A percentile compares a stretch with the other conserved stretches of the same genome.
These are phyloP conservation scores for Calocybe gambosa DNA, from an alignment of 1,284 basidiomycete genomes.

Conservation along the genomic window DNA sequence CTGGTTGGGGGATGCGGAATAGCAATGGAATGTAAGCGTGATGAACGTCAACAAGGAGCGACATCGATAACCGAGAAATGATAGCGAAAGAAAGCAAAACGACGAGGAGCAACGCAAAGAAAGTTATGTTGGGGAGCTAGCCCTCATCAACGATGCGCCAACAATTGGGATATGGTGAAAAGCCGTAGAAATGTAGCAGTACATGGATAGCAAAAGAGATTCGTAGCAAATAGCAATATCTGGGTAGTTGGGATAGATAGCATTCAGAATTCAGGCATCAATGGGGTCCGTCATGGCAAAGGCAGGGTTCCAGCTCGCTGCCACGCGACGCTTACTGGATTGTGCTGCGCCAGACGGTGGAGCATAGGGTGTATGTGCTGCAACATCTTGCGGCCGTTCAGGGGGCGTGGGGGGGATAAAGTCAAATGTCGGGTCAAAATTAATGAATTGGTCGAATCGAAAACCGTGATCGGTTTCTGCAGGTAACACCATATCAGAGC, in stretches of 20 bases:
- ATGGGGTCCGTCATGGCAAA: slow-evolving; percentile 19
- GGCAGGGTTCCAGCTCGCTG: slow-evolving; percentile 42
- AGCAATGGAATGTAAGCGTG: neutral
- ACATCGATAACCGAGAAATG: slow-evolving; percentile 13
- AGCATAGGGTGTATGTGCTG: slow-evolving; percentile 28
- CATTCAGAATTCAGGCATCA: slow-evolving; percentile 21
- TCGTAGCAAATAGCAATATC: slow-evolving; percentile 1
- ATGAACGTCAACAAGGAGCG: slow-evolving; percentile 1
- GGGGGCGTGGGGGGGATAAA: slow-evolving; percentile 4
- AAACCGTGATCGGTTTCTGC: slow-evolving; percentile 8
- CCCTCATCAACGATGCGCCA: neutral
- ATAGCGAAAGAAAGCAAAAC: slow-evolving; percentile 17
- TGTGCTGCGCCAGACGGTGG: slow-evolving; percentile 50
- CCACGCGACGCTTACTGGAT: slow-evolving; percentile 46
- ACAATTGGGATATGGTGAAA: slow-evolving; percentile 5
- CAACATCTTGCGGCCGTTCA: slow-evolving; percentile 7
- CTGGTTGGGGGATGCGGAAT: slow-evolving; percentile 5
- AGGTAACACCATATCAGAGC: slow-evolving; percentile 3
- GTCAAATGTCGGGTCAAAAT: slow-evolving; percentile 14
- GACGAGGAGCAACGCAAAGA: slow-evolving; percentile 10
- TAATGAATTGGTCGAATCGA: slow-evolving; percentile 15
- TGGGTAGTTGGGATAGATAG: slow-evolving; percentile 7
- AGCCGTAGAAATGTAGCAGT: slow-evolving; percentile 15
- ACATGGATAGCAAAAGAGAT: slow-evolving; percentile 13
- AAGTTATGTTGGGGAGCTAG: slow-evolving; percentile 1